Evolutionary conservation across 2,329 filamentous ascomycete species (phyloP), one percentile per base, ranked within the genome.

Genomic region (Fusarium newnesense): DNA sequence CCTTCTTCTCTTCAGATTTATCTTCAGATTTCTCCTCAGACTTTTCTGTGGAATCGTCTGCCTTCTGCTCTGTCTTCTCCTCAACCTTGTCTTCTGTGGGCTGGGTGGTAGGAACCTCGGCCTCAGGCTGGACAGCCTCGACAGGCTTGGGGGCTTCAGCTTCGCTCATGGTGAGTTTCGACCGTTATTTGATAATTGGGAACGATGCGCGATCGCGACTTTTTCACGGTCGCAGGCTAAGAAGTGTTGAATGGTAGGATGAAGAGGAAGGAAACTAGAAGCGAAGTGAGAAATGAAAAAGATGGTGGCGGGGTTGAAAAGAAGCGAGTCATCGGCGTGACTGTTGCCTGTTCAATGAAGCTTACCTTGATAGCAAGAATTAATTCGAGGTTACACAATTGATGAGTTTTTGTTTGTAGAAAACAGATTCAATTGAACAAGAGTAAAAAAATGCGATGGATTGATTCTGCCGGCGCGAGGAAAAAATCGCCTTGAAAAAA

Each of bases 91-190:
- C 76, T 46, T 77, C 74, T 53, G 74, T 59, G 64, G 77, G 74
- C 50, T 74, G 73, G 58, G 78, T 77, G 26, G 73, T 61, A 57
- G 76, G 75, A 36, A 76, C 79, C 60, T 78, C 77, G 32, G 73
- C 67, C 60, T 79, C 73, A 39, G 80, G 75, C 71, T 82, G 76
- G 43, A 67, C 70, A 72, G 82, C 79, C 79, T 85, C 83, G 49
- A 78, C 78, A 60, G 81, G 80, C 79, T 84, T 85, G 75, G 79
- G 78, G 52, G 80, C 79, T 67, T 83, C 79, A 67, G 71, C 82
- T 72, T 81, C 82, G 79, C 82, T 84, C 83, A 84, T 84, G 60
- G 60, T 80, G 76, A 58, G 58, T 64, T 65, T 62, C 64, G 62
- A 62, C 52, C 53, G 64, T 47, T 37, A 47, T 62, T 53, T 57